Conservation (phyloP, 2,329 filamentous ascomycete genomes). For the Calonectria naviculata region DNA sequence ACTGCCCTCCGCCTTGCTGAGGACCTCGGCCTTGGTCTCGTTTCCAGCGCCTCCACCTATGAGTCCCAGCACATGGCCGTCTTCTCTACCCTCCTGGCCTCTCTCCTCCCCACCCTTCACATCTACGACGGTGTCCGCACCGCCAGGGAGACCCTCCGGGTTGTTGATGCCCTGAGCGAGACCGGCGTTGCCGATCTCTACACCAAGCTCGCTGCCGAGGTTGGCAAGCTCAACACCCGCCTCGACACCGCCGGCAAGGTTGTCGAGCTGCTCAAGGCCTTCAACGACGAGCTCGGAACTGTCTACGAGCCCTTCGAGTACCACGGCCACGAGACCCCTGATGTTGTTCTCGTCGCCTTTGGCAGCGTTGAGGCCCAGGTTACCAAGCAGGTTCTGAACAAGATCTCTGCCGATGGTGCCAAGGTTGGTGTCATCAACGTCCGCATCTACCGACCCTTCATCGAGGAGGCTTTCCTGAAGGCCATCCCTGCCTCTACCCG, state of each 20-base stretch:
- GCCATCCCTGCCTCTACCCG: constrained; percentile 80
- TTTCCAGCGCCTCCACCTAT: constrained; percentile 87
- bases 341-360: constrained; percentile 90
- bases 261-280: constrained; percentile 75
- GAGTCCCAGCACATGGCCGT: constrained; percentile 96
- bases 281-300: constrained; percentile 94
- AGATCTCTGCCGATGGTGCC: constrained; percentile 77
- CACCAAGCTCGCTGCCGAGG: constrained; percentile 70
- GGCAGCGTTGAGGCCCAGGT: constrained; percentile 92
- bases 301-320: constrained; percentile 96
- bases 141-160: constrained; percentile 82
- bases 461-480: constrained; percentile 92
- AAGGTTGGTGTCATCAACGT: constrained; percentile 92
- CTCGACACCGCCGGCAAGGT: constrained; percentile 79
- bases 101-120: constrained; percentile 84
- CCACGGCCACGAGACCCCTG: constrained; percentile 81
- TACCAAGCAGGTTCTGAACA: constrained; percentile 81
- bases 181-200: constrained; percentile 76
- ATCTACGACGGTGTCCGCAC: constrained; percentile 89
- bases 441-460: constrained; percentile 92
- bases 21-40: constrained; percentile 87
- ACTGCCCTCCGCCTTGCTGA: constrained; percentile 84
- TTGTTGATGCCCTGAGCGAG: constrained; percentile 85
- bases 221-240: constrained; percentile 73
- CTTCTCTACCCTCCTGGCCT: constrained; percentile 85